Conservation (phyloP, 2,329 filamentous ascomycete species). For the Capronia epimyces region DNA sequence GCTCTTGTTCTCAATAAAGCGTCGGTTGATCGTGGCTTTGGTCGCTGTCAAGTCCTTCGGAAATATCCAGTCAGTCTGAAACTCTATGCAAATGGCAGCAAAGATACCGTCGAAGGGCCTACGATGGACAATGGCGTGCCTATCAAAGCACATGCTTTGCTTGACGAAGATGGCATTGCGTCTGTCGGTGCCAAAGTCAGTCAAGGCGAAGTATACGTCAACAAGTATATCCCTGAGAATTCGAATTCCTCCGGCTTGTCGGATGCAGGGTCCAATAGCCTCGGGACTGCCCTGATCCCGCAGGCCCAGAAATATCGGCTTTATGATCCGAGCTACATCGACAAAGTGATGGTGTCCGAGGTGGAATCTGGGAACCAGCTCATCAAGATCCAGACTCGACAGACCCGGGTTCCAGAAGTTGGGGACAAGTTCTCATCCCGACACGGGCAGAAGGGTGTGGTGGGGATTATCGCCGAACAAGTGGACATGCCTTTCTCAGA, state of each 20-base stretch:
- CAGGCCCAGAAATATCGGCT: slow-evolving; percentile 66
- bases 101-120: slow-evolving; percentile 55
- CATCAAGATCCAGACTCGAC: slow-evolving; percentile 92
- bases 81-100: slow-evolving; percentile 76
- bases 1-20: slow-evolving; percentile 95
- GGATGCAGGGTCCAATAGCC: slow-evolving; percentile 52
- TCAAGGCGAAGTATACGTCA: slow-evolving; percentile 77
- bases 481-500: slow-evolving; percentile 97
- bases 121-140: slow-evolving; percentile 50
- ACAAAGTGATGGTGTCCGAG: slow-evolving; percentile 91
- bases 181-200: slow-evolving; percentile 76
- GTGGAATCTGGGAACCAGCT: slow-evolving; percentile 81
- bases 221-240: slow-evolving; percentile 80
- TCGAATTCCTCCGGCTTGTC: slow-evolving; percentile 64
- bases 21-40: slow-evolving; percentile 89
- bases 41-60: slow-evolving; percentile 94
- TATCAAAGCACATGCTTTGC: slow-evolving; percentile 63
- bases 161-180: slow-evolving; percentile 83
- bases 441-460: slow-evolving; percentile 96
- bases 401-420: slow-evolving; percentile 88
- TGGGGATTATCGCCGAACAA: slow-evolving; percentile 92
- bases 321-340: slow-evolving; percentile 79
- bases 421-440: slow-evolving; percentile 98
- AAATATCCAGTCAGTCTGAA: slow-evolving; percentile 85
- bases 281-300: slow-evolving; percentile 25